These are phyloP conservation scores for Centella asiatica DNA, from an alignment of 129 eudicot species.

Conservation along the genomic window DNA sequence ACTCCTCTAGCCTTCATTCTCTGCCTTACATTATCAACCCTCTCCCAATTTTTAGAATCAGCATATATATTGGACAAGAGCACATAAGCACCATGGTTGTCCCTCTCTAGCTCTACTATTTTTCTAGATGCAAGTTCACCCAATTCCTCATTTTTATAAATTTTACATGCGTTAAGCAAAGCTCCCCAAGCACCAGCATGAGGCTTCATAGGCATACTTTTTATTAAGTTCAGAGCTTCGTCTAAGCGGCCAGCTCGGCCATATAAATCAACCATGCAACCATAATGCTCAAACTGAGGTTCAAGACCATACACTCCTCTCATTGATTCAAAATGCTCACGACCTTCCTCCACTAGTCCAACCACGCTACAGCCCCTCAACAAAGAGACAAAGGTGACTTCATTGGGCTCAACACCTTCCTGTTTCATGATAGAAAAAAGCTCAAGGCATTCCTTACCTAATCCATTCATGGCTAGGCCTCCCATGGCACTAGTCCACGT, in stretches of 20 bases:
- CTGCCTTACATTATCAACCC: slow-evolving; percentile 1
- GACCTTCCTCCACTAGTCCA: slow-evolving; percentile 17
- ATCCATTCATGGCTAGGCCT: slow-evolving; percentile 6
- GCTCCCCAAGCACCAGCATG: slow-evolving; percentile 15
- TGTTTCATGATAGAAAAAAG: slow-evolving; percentile 5
- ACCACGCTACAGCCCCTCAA: slow-evolving; percentile 2
- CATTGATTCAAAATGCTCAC: slow-evolving; percentile 4
- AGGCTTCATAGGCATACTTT: slow-evolving; percentile 12
- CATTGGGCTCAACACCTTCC: slow-evolving; percentile 10
- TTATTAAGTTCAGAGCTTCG: neutral
- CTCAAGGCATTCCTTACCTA: slow-evolving; percentile 2
- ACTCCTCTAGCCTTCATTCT: neutral
- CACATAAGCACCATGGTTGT: neutral
- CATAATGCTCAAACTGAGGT: slow-evolving; percentile 4
- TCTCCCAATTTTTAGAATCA: neutral
- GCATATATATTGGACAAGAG: neutral
- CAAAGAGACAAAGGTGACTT: neutral
- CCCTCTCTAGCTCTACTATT: neutral
- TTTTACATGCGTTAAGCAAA: slow-evolving; percentile 4
- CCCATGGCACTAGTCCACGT: slow-evolving; percentile 9
- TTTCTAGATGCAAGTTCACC: slow-evolving; percentile 8
- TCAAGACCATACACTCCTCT: slow-evolving; percentile 1
- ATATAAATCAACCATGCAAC: slow-evolving; percentile 12
- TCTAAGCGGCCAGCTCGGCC: slow-evolving; percentile 5
- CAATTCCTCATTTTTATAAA: neutral